These are phyloP conservation scores for Hortiboletus campestris DNA, from an alignment of 768 basidiomycete species.

Conservation along the genomic window DNA sequence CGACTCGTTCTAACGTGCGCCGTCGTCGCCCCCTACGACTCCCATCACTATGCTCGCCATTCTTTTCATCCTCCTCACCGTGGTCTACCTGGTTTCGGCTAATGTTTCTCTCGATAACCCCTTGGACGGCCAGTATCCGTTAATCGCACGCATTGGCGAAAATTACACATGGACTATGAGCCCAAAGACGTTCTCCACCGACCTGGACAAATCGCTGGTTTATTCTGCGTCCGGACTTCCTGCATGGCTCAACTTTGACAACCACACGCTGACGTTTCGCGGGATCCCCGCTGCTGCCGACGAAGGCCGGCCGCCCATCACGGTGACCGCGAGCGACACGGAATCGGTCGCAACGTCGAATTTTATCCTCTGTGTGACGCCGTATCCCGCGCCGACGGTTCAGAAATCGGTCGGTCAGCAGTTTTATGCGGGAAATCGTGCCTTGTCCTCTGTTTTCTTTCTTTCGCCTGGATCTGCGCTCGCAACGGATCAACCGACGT, in stretches of 20 bases:
- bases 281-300: constrained; percentile 68
- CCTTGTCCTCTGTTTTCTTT: constrained; percentile 74
- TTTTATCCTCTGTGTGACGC: constrained; percentile 58
- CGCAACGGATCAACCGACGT: constrained; percentile 44
- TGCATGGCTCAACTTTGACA: constrained; percentile 75
- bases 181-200: constrained; percentile 58
- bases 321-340: constrained; percentile 59
- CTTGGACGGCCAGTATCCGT: constrained; percentile 71
- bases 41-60: constrained; percentile 60
- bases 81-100: constrained; percentile 39
- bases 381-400: constrained; percentile 51
- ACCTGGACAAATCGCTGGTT: constrained; percentile 39
- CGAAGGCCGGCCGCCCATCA: constrained; percentile 59
- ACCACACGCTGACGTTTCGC: constrained; percentile 52
- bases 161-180: constrained; percentile 72
- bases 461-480: constrained; percentile 62
- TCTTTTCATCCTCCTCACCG: constrained; percentile 52
- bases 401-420: constrained; percentile 54
- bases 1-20: constrained; percentile 45
- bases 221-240: constrained; percentile 64
- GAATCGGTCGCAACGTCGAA: constrained; percentile 49
- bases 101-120: constrained; percentile 56
- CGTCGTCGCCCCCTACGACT: constrained; percentile 45
- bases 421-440: constrained; percentile 57
- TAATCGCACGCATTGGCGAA: constrained; percentile 65